Evolutionary conservation across 164 flowering plant genomes (phyloP), one percentile per base, ranked within the genome.

Genomic region (Santalum album): DNA sequence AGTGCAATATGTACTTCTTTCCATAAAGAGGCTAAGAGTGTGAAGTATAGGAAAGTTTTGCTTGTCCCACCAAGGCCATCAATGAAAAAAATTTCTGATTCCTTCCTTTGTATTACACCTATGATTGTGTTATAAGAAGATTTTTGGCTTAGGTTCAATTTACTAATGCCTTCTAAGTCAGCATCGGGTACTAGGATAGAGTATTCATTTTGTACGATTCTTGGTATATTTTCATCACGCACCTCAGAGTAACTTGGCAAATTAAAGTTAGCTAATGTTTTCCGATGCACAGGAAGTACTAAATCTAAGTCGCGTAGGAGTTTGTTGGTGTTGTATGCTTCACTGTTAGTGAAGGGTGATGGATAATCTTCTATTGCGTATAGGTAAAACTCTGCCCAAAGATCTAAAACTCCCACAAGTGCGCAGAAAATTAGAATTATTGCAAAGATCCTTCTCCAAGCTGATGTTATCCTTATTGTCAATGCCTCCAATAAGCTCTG

Each of bases 51-150:
- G 36, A 38, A 67, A 1, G 57, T 66, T 43, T 67, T 71, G 1
- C 64, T 58, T 2, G 59, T 61, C 1, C 69, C 64, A 3, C 61
- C 54, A 0, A 55, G 63, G 4, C 72, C 69, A 49, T 67, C 72
- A 2, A 71, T 49, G 24, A 64, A 71, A 14, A 52, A 71, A 0
- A 45, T 38, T 0, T 21, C 24, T 7, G 0, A 1, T n/a, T 11
- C 1, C 0, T 19, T 17, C 10, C 4, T 6, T 21, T 12, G 2
- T 18, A 56, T 25, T 40, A 9, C 16, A 2, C 42, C 6, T 0
- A 50, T 0, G 1, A 63, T 34, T 1, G 19, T 32, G 24, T 54
- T 27, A 49, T n/a, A 4, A 51, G 14, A 12, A 11, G 11, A 23
- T 63, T 51, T 43, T 25, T 45, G 26, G 16, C 2, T 21, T 0